phyloP scores from a whole-genome alignment of 306 rosid genomes.

The Hylodesmum podocarpum region DNA sequence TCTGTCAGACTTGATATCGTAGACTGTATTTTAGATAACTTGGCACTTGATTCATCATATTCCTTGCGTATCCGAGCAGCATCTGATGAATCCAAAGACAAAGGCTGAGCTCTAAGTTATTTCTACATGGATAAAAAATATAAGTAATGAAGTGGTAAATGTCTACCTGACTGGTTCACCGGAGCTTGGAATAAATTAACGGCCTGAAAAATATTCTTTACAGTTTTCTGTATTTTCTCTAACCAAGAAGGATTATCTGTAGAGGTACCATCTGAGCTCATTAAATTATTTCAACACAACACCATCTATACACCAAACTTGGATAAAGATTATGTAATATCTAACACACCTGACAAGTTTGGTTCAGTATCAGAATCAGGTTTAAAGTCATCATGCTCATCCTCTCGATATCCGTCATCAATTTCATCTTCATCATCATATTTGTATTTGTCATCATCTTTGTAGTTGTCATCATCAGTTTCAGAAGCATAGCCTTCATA shows the following conservation, averaged over 20 bases:
- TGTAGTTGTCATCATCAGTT: slow-evolving; percentile 66
- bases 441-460: slow-evolving; percentile 54
- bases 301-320: slow-evolving; percentile 20
- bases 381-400: slow-evolving; percentile 54
- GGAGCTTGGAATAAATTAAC: slow-evolving; percentile 89
- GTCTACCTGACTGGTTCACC: slow-evolving; percentile 83
- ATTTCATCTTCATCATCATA: slow-evolving; percentile 66
- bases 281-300: slow-evolving; percentile 21
- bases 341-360: slow-evolving; percentile 71
- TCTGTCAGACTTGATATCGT: slow-evolving; percentile 80
- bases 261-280: slow-evolving; percentile 49
- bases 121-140: not conserved
- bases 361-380: slow-evolving; percentile 56
- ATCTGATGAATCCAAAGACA: slow-evolving; percentile 53
- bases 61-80: slow-evolving; percentile 90
- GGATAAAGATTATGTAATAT: slow-evolving; percentile 23
- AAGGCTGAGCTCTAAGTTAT: slow-evolving; percentile 23
- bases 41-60: slow-evolving; percentile 83
- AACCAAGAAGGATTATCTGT: slow-evolving; percentile 79
- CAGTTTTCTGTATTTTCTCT: slow-evolving; percentile 79
- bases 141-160: not conserved
- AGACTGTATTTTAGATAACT: slow-evolving; percentile 80
- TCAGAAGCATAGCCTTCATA: slow-evolving; percentile 81
- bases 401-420: slow-evolving; percentile 60
- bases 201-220: slow-evolving; percentile 58